Conservation (phyloP, 768 basidiomycete species). For the Russula olivacea region DNA sequence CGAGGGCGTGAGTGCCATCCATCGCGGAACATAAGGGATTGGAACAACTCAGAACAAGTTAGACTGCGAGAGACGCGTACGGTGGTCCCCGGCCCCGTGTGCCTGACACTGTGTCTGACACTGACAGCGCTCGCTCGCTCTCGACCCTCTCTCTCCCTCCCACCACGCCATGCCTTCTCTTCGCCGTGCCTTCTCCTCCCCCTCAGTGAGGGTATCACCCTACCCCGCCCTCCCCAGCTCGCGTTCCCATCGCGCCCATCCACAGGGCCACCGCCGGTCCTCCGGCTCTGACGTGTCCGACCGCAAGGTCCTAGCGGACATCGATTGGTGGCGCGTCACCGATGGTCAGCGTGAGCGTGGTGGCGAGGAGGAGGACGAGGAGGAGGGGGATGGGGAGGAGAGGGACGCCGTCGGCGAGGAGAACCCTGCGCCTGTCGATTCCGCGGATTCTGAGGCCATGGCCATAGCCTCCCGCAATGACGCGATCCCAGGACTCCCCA, state of each 20-base stretch:
- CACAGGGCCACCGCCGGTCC: constrained; percentile 46
- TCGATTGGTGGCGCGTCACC: constrained; percentile 82
- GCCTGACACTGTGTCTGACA: constrained; percentile 2
- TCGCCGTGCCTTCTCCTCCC: constrained; percentile 69
- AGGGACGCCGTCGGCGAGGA: constrained; percentile 23
- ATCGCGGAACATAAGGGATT: not conserved
- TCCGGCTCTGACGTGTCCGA: constrained; percentile 58
- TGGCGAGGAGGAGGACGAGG: constrained; percentile 36
- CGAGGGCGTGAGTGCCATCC: not conserved
- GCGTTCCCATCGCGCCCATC: constrained; percentile 24
- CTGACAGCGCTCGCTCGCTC: constrained; percentile 14
- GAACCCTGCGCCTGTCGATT: not conserved
- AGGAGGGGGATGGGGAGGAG: constrained; percentile 21
- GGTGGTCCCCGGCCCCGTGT: not conserved
- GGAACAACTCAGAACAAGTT: not conserved
- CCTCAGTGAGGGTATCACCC: constrained; percentile 62
- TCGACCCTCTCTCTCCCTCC: constrained; percentile 37
- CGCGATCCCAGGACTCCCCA: not conserved
- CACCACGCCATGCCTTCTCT: constrained; percentile 59
- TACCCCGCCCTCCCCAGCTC: constrained; percentile 45
- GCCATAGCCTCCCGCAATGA: not conserved
- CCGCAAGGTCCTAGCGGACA: constrained; percentile 75
- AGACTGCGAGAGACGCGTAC: too few species aligned
- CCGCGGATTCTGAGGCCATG: not conserved
- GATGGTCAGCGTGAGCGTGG: constrained; percentile 60